These are phyloP conservation scores for Cudoniella acicularis DNA, from an alignment of 495 filamentous ascomycete genomes.

Conservation along the genomic window DNA sequence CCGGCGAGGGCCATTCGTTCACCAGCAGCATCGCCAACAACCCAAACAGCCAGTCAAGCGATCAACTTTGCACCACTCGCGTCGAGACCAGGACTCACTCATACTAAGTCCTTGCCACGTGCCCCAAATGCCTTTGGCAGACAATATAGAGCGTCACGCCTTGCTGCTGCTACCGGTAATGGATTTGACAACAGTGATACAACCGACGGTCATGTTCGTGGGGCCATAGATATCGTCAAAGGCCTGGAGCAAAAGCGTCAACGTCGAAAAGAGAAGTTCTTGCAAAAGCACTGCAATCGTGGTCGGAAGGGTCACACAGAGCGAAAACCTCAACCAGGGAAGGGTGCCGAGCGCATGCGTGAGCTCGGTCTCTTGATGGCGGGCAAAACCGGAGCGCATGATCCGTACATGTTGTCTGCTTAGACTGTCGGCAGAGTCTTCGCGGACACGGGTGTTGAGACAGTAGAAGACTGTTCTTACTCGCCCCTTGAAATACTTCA, in stretches of 20 bases:
- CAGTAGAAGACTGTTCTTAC: constrained; percentile 6
- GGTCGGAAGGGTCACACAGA: constrained; percentile 41
- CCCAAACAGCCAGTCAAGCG: constrained; percentile 23
- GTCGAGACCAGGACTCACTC: constrained; percentile 57
- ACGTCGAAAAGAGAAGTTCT: constrained; percentile 84
- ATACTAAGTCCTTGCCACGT: constrained; percentile 76
- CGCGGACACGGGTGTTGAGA: constrained; percentile 13
- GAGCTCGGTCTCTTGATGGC: constrained; percentile 87
- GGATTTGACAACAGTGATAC: neutral
- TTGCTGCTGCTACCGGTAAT: constrained; percentile 22
- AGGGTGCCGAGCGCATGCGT: constrained; percentile 90
- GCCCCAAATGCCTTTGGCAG: constrained; percentile 67
- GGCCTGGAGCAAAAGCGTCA: constrained; percentile 92
- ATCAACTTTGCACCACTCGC: constrained; percentile 56
- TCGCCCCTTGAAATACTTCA: constrained; percentile 3
- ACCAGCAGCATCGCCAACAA: constrained; percentile 39
- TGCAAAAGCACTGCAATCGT: constrained; percentile 69
- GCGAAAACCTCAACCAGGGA: constrained; percentile 68
- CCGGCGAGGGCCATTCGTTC: constrained; percentile 40
- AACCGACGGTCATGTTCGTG: constrained; percentile 58
- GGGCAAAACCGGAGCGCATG: constrained; percentile 62
- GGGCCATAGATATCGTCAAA: constrained; percentile 95
- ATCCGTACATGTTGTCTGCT: constrained; percentile 80
- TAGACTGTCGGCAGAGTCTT: constrained; percentile 35
- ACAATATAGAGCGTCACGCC: constrained; percentile 31